phyloP scores from a whole-genome alignment of 495 filamentous ascomycete species.

The Baudoinia panamericana region DNA sequence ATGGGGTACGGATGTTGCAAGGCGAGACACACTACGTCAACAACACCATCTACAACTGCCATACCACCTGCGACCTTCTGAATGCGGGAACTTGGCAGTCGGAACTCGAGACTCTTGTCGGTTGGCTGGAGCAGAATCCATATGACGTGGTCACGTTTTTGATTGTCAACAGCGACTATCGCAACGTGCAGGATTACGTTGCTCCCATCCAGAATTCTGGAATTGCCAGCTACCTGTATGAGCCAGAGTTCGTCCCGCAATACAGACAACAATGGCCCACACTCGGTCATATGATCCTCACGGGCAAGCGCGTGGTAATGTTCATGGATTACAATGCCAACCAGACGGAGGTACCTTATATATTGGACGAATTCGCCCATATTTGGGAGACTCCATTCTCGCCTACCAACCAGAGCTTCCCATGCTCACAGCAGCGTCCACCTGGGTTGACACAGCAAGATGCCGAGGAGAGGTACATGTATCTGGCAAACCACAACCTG shows the following conservation, averaged over 20 bases:
- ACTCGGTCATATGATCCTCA: constrained; percentile 62
- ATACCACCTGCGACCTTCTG: constrained; percentile 66
- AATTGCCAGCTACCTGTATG: constrained; percentile 55
- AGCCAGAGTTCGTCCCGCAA: constrained; percentile 56
- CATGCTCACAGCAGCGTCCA: constrained; percentile 46
- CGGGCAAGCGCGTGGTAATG: constrained; percentile 47
- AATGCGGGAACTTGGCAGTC: constrained; percentile 64
- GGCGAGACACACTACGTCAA: constrained; percentile 66
- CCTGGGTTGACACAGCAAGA: constrained; percentile 42
- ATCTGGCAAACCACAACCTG: constrained; percentile 87
- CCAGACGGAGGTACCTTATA: constrained; percentile 55
- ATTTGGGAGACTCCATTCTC: constrained; percentile 58
- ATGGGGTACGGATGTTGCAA: constrained; percentile 82
- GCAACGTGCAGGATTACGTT: constrained; percentile 46
- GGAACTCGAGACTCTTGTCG: constrained; percentile 54
- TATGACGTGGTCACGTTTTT: constrained; percentile 89
- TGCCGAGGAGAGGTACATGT: constrained; percentile 47
- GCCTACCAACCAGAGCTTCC: constrained; percentile 44
- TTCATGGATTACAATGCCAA: constrained; percentile 80
- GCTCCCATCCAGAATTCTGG: constrained; percentile 52
- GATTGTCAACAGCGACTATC: constrained; percentile 68
- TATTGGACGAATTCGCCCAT: constrained; percentile 53
- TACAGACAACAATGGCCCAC: constrained; percentile 70
- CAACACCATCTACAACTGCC: constrained; percentile 49
- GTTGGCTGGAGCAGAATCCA: constrained; percentile 64